Percentiles rank a stretch among this genome's conserved stretches.
Evolutionary conservation across 805 yeast species (phyloP).

Genomic region (Starmerella potacharoeniae): DNA sequence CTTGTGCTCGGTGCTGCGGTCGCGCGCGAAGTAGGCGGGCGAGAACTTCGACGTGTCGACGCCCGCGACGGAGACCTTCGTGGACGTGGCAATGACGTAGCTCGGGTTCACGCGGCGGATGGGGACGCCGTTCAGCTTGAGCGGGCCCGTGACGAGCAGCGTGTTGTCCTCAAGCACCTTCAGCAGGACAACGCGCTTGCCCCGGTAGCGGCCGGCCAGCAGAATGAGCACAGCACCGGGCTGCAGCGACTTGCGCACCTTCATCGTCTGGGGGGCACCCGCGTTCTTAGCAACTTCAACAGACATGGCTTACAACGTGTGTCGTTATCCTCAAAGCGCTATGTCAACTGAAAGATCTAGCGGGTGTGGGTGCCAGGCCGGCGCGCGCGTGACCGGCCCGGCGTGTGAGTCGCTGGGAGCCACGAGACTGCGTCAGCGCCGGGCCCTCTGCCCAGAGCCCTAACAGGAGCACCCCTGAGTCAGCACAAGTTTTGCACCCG

Average conservation of each 20-base stretch:
- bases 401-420: slow-evolving; percentile 2
- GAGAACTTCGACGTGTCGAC: slow-evolving; percentile 76
- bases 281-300: slow-evolving; percentile 40
- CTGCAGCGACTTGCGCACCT: slow-evolving; percentile 87
- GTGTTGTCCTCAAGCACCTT: slow-evolving; percentile 97
- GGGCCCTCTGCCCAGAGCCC: neutral
- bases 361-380: neutral
- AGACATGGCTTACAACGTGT: slow-evolving; percentile 1
- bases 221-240: slow-evolving; percentile 97
- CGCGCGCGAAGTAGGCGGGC: slow-evolving; percentile 93
- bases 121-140: slow-evolving; percentile 99
- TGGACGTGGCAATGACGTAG: slow-evolving; percentile 97
- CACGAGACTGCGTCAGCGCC: neutral
- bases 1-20: slow-evolving; percentile 69
- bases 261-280: slow-evolving; percentile 86
- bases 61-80: slow-evolving; percentile 67
- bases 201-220: slow-evolving; percentile 99
- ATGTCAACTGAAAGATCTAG: neutral
- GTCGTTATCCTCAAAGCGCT: neutral
- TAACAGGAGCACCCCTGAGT: neutral
- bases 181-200: slow-evolving; percentile 98
- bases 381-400: neutral
- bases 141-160: slow-evolving; percentile 93
- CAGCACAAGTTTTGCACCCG: too few species aligned
- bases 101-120: slow-evolving; percentile 98